phyloP scores from a whole-genome alignment of 352 stramenopile species.

The Phytopythium montanum region DNA sequence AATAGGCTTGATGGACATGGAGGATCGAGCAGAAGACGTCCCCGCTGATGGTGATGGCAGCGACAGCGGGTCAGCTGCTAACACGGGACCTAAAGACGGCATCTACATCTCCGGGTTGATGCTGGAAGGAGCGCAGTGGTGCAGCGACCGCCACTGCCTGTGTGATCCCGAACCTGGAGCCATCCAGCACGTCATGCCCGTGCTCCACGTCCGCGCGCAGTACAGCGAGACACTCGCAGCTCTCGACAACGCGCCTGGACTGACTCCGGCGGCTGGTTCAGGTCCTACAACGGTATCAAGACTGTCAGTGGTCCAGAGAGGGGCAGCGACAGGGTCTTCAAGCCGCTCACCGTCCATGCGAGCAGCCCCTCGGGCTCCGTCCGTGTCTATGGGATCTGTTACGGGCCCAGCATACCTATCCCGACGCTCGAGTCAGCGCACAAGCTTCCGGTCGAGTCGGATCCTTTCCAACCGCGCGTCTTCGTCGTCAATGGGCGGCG shows the following conservation, averaged over 20 bases:
- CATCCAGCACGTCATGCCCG: slow-evolving; percentile 73
- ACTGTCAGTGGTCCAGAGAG: background rate
- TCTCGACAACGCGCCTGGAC: background rate
- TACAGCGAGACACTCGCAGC: slow-evolving; percentile 10
- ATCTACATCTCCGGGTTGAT: slow-evolving; percentile 61
- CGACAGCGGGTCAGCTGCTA: background rate
- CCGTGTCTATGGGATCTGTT: background rate
- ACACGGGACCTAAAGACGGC: slow-evolving; percentile 24
- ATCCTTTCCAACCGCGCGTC: background rate
- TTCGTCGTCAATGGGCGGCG: background rate
- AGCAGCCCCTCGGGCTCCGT: background rate
- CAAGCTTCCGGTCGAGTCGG: slow-evolving; percentile 2
- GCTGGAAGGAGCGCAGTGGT: slow-evolving; percentile 72
- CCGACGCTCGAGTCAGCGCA: background rate
- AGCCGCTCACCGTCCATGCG: background rate
- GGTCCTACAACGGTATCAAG: background rate
- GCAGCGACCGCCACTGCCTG: slow-evolving; percentile 41
- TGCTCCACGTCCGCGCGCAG: slow-evolving; percentile 83
- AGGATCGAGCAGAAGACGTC: background rate
- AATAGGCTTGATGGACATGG: slow-evolving; percentile 6
- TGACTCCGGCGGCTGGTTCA: background rate
- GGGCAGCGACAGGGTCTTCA: background rate
- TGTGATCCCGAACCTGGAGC: slow-evolving; percentile 46
- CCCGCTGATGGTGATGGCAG: background rate
- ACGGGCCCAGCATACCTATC: background rate